Conservation (phyloP, 2,329 filamentous ascomycete species). For the Aureobasidium sp. region DNA sequence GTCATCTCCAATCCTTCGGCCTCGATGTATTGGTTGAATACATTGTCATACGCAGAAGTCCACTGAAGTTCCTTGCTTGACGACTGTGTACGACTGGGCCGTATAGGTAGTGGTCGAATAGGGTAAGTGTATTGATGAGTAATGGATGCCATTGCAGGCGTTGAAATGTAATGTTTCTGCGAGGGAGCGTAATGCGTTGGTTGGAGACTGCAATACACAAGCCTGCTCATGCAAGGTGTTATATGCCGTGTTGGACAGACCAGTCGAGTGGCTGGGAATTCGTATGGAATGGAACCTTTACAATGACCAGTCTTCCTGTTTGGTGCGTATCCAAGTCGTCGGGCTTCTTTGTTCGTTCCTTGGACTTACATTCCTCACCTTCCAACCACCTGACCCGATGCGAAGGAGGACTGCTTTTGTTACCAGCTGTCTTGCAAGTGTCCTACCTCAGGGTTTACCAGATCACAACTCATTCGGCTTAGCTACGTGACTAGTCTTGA, state of each 20-base stretch:
- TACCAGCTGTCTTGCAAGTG: not conserved
- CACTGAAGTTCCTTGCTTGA: slow-evolving; percentile 45
- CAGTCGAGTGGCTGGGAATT: not conserved
- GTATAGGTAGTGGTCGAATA: not conserved
- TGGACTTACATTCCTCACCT: not conserved
- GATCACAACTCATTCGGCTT: not conserved
- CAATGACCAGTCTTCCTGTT: not conserved
- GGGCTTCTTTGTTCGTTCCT: not conserved
- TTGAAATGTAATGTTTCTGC: not conserved
- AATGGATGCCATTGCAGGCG: slow-evolving; percentile 5
- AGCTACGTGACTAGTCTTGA: too few relatives aligned
- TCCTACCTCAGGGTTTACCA: not conserved
- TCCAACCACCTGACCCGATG: not conserved
- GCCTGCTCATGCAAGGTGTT: slow-evolving; percentile 10
- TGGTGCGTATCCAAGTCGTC: not conserved
- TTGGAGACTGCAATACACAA: not conserved
- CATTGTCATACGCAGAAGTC: slow-evolving; percentile 50
- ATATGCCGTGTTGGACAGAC: not conserved
- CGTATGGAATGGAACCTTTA: slow-evolving; percentile 12
- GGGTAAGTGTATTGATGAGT: slow-evolving; percentile 12
- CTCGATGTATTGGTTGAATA: slow-evolving; percentile 56
- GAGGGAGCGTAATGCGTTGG: not conserved
- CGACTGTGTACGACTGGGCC: slow-evolving; percentile 17
- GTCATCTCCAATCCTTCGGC: slow-evolving; percentile 42
- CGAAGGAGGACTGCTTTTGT: not conserved